A percentile compares a stretch with the other conserved stretches of the same genome.
Conservation (phyloP, 1,139 yeast species). For the Meyerozyma smithsonii region DNA sequence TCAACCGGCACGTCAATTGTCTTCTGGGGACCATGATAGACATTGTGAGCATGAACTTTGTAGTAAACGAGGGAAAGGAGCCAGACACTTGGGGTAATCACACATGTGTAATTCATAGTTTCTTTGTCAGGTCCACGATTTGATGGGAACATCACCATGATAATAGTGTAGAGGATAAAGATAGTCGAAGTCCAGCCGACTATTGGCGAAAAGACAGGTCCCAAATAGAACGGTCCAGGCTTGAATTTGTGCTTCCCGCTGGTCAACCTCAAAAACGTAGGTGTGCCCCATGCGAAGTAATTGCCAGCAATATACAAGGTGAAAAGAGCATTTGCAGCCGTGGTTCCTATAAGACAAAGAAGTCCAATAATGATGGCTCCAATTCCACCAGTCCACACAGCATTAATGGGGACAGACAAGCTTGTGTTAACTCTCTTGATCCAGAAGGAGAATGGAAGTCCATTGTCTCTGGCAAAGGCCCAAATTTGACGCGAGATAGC, state of each 20-base stretch:
- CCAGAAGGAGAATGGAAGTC: slow-evolving; percentile 39
- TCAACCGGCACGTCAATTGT: slow-evolving; percentile 21
- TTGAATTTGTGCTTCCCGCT: slow-evolving; percentile 44
- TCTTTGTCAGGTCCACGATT: slow-evolving; percentile 26
- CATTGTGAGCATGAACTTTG: slow-evolving; percentile 40
- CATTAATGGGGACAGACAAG: slow-evolving; percentile 54
- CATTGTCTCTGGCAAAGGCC: slow-evolving; percentile 52
- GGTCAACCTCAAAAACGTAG: slow-evolving; percentile 47
- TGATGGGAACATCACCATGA: slow-evolving; percentile 47
- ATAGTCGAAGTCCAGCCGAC: slow-evolving; percentile 34
- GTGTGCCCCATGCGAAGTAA: slow-evolving; percentile 56
- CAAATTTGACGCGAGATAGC: slow-evolving; percentile 50
- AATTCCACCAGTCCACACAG: slow-evolving; percentile 50
- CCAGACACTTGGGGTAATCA: slow-evolving; percentile 41
- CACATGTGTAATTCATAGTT: slow-evolving; percentile 60
- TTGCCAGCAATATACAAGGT: slow-evolving; percentile 58
- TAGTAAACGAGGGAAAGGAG: slow-evolving; percentile 42
- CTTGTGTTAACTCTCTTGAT: slow-evolving; percentile 51
- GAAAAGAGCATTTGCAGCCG: slow-evolving; percentile 62
- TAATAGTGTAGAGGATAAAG: slow-evolving; percentile 34
- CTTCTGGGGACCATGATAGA: slow-evolving; percentile 46
- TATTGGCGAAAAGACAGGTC: slow-evolving; percentile 40
- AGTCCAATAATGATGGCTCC: slow-evolving; percentile 50
- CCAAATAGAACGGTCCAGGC: slow-evolving; percentile 65
- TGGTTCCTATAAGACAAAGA: slow-evolving; percentile 50